Base-by-base conservation (phyloP, 768 basidiomycete species). In the Rhodotorula diobovata region DNA sequence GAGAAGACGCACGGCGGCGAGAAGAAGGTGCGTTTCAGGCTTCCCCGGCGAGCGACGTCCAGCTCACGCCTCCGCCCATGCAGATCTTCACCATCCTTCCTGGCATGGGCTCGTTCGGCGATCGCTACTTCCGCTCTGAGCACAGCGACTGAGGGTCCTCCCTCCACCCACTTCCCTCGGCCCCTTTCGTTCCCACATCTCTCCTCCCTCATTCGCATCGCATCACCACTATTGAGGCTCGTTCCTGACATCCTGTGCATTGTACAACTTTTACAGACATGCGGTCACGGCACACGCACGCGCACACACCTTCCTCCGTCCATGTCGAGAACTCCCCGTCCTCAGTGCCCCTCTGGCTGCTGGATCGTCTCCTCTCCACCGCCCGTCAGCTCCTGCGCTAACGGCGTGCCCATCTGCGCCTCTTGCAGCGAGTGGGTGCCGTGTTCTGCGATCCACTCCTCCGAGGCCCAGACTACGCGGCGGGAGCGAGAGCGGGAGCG, bases 361-460 rank as follows among this genome's bases (percentile, higher is more conserved):
- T 28, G 28, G 15, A 10, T 14, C 51, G n/a, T 23, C 25, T 39
- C 37, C 15, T 18, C 63, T 43, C 6, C 51, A 5, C 9, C 63
- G 21, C 16, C 63, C 54, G 45, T 23, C 32, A 28, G 41, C 32
- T 55, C 54, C 28, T 57, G 34, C 34, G 32, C 54, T 35, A 34
- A 21, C 8, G 34, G 32, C 34, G 32, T 28, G 54, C 34, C 32
- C 54, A 55, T 35, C 54, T 55, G 59, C 43, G 60, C 60, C 23
- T 63, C 43, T 18, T 43, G 64, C 16, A 51, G 48, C 12, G 50
- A 41, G 20, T 90, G 89, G 77, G 92, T 90, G 6, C 89, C 88
- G 79, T 94, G 83, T 77, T 89, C 84, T 79, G 87, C 83, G 41
- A 95, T 82, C 93, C 93, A 97, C 72, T 96, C 93, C 80, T 97